Conservation (phyloP, 106 monocot genomes). For the Allium fistulosum region DNA sequence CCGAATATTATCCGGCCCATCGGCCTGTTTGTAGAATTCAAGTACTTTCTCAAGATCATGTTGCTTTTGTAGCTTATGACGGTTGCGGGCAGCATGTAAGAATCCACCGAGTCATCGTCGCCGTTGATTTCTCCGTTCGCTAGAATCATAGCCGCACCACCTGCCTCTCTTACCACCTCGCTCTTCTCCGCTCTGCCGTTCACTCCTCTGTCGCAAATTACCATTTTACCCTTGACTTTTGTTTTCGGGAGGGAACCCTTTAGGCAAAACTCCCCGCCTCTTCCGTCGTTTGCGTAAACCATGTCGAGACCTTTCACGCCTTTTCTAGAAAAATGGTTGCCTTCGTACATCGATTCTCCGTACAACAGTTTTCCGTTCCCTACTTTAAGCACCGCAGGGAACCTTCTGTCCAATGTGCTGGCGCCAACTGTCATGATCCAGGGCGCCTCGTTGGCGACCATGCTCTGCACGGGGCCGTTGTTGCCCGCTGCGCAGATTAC, state of each 20-base stretch:
- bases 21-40: constrained; percentile 49
- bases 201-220: constrained; percentile 72
- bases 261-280: constrained; percentile 56
- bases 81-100: constrained; percentile 67
- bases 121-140: constrained; percentile 53
- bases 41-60: constrained; percentile 40
- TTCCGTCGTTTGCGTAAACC: constrained; percentile 33
- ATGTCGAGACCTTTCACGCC: constrained; percentile 47
- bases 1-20: constrained; percentile 46
- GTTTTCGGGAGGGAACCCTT: constrained; percentile 37
- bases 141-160: constrained; percentile 75
- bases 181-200: constrained; percentile 81
- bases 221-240: constrained; percentile 58
- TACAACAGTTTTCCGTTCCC: constrained; percentile 52
- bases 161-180: constrained; percentile 45
- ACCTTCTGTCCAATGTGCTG: constrained; percentile 63
- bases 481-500: constrained; percentile 85
- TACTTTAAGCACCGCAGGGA: constrained; percentile 50
- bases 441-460: constrained; percentile 78
- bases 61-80: constrained; percentile 52
- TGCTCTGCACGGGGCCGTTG: constrained; percentile 54
- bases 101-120: constrained; percentile 74
- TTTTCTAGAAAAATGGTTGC: constrained; percentile 34
- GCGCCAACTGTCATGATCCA: constrained; percentile 90
- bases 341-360: constrained; percentile 80